Percentiles rank a stretch among this genome's conserved stretches.
phyloP scores from a whole-genome alignment of 805 yeast genomes.

The Starmerella asiatica region DNA sequence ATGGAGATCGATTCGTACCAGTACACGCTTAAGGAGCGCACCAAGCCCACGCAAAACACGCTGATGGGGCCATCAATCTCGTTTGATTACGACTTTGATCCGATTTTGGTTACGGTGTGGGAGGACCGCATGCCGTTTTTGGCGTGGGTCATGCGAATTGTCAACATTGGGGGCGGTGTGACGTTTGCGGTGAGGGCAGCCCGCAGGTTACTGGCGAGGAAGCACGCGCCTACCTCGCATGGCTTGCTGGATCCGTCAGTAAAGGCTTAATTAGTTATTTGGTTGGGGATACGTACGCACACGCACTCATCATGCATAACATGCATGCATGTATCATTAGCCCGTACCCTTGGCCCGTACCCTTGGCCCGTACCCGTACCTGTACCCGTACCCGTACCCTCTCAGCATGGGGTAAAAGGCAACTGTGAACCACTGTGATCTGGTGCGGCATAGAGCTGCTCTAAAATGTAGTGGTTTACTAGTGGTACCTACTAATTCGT shows the following conservation, averaged over 20 bases:
- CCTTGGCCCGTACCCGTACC: too few species aligned
- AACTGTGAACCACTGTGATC: too few species aligned
- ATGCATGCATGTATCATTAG: too few species aligned
- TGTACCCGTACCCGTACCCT: too few species aligned
- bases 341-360: too few species aligned
- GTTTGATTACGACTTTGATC: constrained; percentile 78
- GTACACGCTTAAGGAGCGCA: constrained; percentile 37
- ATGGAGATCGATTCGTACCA: constrained; percentile 67
- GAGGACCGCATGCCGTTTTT: constrained; percentile 66
- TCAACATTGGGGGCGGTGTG: constrained; percentile 74
- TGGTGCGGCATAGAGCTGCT: too few species aligned
- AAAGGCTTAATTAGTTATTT: too few species aligned
- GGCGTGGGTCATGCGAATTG: constrained; percentile 62
- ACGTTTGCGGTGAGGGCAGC: constrained; percentile 24
- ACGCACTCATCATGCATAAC: too few species aligned
- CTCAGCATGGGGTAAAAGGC: too few species aligned
- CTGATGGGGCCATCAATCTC: constrained; percentile 56
- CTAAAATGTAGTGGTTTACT: too few species aligned
- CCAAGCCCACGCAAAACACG: neutral
- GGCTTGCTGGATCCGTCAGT: constrained; percentile 9
- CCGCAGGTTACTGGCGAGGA: neutral
- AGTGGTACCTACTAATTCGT: too few species aligned
- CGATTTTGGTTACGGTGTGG: constrained; percentile 53
- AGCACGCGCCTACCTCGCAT: neutral
- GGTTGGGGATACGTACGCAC: too few species aligned